Evolutionary conservation across 495 filamentous ascomycete genomes (phyloP).

Genomic region (Penicillium antarcticum): DNA sequence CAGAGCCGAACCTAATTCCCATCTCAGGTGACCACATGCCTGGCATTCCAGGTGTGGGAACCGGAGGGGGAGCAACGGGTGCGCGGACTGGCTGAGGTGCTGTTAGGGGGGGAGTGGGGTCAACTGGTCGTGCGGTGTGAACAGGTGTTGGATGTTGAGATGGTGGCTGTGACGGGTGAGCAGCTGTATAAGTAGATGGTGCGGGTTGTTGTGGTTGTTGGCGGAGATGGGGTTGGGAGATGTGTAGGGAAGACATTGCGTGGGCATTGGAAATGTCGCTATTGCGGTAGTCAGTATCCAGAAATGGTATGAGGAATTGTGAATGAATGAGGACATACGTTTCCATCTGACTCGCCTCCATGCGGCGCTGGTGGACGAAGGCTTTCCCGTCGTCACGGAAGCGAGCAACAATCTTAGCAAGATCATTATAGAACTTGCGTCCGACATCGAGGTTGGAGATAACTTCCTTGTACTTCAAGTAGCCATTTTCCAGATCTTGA

Average conservation of each 20-base stretch:
- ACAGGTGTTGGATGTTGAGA: slow-evolving; percentile 33
- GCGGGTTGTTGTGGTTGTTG: slow-evolving; percentile 23
- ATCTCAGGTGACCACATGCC: slow-evolving; percentile 77
- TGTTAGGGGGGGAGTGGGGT: slow-evolving; percentile 38
- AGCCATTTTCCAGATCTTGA: slow-evolving; percentile 87
- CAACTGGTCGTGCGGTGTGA: slow-evolving; percentile 13
- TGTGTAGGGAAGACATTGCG: slow-evolving; percentile 58
- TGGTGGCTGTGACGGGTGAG: slow-evolving; percentile 26
- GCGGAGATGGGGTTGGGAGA: slow-evolving; percentile 43
- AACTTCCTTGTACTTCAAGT: slow-evolving; percentile 92
- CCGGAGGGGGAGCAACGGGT: slow-evolving; percentile 51
- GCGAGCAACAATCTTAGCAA: slow-evolving; percentile 75
- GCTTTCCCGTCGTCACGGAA: slow-evolving; percentile 74
- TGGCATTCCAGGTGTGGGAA: slow-evolving; percentile 34
- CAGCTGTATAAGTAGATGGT: slow-evolving; percentile 13
- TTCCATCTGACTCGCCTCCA: slow-evolving; percentile 78
- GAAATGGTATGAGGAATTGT: background rate
- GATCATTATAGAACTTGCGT: slow-evolving; percentile 94
- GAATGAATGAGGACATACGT: slow-evolving; percentile 41
- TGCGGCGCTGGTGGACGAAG: slow-evolving; percentile 75
- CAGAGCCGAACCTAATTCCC: slow-evolving; percentile 67
- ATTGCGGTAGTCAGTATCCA: slow-evolving; percentile 10
- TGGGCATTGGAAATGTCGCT: slow-evolving; percentile 59
- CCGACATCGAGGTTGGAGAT: slow-evolving; percentile 84
- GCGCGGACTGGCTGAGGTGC: slow-evolving; percentile 54